phyloP scores from a whole-genome alignment of 306 rosid genomes.

The Trifolium dubium region DNA sequence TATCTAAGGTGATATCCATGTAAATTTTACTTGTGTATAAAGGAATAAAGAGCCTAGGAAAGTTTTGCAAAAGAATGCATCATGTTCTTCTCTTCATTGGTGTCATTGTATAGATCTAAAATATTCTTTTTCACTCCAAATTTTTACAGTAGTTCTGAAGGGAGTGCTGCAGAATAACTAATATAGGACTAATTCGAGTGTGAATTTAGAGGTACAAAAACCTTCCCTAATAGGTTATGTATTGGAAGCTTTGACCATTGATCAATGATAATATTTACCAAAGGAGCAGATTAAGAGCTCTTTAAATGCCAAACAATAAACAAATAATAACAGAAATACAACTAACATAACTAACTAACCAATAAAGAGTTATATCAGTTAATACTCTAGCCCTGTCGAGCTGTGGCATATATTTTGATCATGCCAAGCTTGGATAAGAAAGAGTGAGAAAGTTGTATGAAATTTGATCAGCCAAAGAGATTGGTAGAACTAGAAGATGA shows the following conservation, averaged over 20 bases:
- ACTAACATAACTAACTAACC: not conserved
- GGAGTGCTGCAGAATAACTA: slow-evolving; percentile 35
- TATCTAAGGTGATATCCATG: slow-evolving; percentile 62
- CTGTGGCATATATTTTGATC: not conserved
- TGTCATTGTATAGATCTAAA: slow-evolving; percentile 59
- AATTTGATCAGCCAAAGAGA: not conserved
- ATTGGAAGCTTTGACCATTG: slow-evolving; percentile 24
- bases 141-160: slow-evolving; percentile 22
- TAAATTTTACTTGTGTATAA: slow-evolving; percentile 64
- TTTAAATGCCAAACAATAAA: not conserved
- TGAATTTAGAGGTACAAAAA: slow-evolving; percentile 27
- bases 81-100: slow-evolving; percentile 47
- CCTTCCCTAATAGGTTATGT: slow-evolving; percentile 29
- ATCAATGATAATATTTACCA: not conserved
- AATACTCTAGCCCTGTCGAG: not conserved
- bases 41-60: slow-evolving; percentile 60
- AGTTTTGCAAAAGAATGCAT: slow-evolving; percentile 68
- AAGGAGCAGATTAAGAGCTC: not conserved
- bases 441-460: not conserved
- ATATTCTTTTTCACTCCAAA: slow-evolving; percentile 36
- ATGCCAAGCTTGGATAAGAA: not conserved
- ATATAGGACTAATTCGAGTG: slow-evolving; percentile 40
- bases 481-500: not conserved
- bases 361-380: not conserved
- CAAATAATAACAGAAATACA: not conserved